Evolutionary conservation across 169 alveolate genomes (phyloP).

Genomic region (Theileria equi): DNA sequence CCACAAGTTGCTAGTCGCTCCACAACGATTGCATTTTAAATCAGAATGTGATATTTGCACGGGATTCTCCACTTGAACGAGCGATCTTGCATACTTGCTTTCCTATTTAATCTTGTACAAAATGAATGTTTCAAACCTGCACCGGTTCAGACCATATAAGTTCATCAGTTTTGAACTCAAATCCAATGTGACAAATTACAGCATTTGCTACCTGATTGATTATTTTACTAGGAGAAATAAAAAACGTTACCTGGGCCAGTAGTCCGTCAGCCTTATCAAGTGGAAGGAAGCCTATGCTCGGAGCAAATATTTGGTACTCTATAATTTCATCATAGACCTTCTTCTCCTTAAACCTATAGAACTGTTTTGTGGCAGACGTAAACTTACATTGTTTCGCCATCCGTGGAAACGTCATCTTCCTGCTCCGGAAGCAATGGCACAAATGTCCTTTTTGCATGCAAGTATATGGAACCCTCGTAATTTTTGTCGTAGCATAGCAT

Average conservation of each 20-base stretch:
- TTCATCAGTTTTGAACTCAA: slow-evolving; percentile 25
- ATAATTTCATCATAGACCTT: slow-evolving; percentile 36
- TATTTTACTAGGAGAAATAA: slow-evolving; percentile 35
- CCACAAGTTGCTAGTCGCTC: slow-evolving; percentile 70
- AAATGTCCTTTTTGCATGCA: slow-evolving; percentile 9
- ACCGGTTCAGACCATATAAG: slow-evolving; percentile 21
- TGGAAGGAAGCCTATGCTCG: neutral
- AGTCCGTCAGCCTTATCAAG: slow-evolving; percentile 1
- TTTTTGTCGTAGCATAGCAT: slow-evolving; percentile 26
- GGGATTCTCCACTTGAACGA: slow-evolving; percentile 61
- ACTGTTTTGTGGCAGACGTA: neutral
- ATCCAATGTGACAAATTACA: slow-evolving; percentile 41
- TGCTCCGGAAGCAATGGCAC: slow-evolving; percentile 25
- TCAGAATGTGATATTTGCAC: slow-evolving; percentile 41
- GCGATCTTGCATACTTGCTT: slow-evolving; percentile 60
- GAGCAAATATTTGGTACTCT: slow-evolving; percentile 26
- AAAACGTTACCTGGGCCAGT: neutral
- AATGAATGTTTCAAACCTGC: neutral
- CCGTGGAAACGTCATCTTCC: neutral
- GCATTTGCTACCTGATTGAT: slow-evolving; percentile 23
- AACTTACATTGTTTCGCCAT: neutral
- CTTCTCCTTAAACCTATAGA: slow-evolving; percentile 22
- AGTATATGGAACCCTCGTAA: slow-evolving; percentile 26
- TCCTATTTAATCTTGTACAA: slow-evolving; percentile 10
- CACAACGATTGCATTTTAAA: slow-evolving; percentile 63